Evolutionary conservation across 805 yeast species (phyloP).

Genomic region (Kodamaea hsintzibuensis): DNA sequence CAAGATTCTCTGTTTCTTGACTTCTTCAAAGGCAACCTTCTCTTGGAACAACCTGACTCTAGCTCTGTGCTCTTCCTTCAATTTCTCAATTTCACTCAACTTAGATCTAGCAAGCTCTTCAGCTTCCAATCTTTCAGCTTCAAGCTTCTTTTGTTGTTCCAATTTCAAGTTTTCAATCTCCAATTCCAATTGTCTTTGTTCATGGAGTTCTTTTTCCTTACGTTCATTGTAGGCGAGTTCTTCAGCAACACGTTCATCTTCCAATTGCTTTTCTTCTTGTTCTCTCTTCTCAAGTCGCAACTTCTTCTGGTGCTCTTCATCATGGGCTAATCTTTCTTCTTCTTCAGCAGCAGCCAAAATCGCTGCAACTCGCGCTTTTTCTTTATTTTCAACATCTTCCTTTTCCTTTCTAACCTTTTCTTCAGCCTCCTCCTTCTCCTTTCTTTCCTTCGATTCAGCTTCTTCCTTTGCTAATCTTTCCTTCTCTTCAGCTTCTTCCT

Average conservation of each 20-base stretch:
- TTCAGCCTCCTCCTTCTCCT: conserved; percentile 13
- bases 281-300: conserved; percentile 28
- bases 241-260: conserved; percentile 27
- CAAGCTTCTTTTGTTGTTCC: conserved; percentile 21
- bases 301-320: conserved; percentile 28
- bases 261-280: conserved; percentile 25
- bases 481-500: conserved; percentile 13
- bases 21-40: conserved; percentile 37
- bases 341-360: conserved; percentile 8
- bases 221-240: conserved; percentile 28
- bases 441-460: conserved; percentile 13
- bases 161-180: conserved; percentile 33
- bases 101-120: conserved; percentile 32
- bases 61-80: conserved; percentile 35
- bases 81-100: conserved; percentile 34
- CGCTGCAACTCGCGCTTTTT: conserved; percentile 9
- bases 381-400: conserved; percentile 19
- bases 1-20: conserved; percentile 36
- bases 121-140: conserved; percentile 28
- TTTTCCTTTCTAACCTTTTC: conserved; percentile 15
- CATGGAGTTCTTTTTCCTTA: conserved; percentile 24
- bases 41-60: conserved; percentile 29
- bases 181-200: conserved; percentile 28
- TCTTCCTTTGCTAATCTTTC: conserved; percentile 12
- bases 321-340: conserved; percentile 20